Conservation (phyloP, 1,139 yeast genomes). For the Arxiozyma slooffiae region DNA sequence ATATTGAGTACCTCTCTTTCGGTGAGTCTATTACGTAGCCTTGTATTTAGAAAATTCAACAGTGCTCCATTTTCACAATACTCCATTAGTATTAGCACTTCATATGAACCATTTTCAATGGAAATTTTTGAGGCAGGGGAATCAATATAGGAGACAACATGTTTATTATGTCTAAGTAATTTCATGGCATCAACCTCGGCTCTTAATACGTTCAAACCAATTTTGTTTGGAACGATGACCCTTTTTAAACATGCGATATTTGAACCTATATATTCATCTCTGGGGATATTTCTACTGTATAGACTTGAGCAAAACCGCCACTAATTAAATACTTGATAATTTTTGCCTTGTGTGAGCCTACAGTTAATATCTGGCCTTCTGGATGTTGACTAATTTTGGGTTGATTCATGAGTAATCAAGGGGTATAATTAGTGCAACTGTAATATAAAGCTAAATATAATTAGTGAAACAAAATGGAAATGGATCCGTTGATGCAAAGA, state of each 20-base stretch:
- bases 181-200: slow-evolving; percentile 76
- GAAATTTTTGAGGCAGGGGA: slow-evolving; percentile 63
- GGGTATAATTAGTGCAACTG: not conserved
- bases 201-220: slow-evolving; percentile 52
- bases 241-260: slow-evolving; percentile 57
- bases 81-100: slow-evolving; percentile 69
- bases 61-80: slow-evolving; percentile 62
- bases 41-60: slow-evolving; percentile 62
- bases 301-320: slow-evolving; percentile 53
- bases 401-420: slow-evolving; percentile 1
- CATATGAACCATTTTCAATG: slow-evolving; percentile 42
- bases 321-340: slow-evolving; percentile 26
- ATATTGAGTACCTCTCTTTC: slow-evolving; percentile 56
- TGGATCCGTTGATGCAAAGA: not conserved
- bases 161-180: slow-evolving; percentile 43
- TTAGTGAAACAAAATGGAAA: not conserved
- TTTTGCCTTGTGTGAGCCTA: slow-evolving; percentile 30
- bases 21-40: slow-evolving; percentile 50
- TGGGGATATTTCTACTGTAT: slow-evolving; percentile 44
- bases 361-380: slow-evolving; percentile 24
- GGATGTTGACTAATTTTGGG: slow-evolving; percentile 8
- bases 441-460: no score
- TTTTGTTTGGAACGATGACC: slow-evolving; percentile 62
- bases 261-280: slow-evolving; percentile 19
- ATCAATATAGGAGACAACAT: slow-evolving; percentile 60